These are phyloP conservation scores for Gossypium anomalum DNA, from an alignment of 345 rosid genomes.

Conservation along the genomic window DNA sequence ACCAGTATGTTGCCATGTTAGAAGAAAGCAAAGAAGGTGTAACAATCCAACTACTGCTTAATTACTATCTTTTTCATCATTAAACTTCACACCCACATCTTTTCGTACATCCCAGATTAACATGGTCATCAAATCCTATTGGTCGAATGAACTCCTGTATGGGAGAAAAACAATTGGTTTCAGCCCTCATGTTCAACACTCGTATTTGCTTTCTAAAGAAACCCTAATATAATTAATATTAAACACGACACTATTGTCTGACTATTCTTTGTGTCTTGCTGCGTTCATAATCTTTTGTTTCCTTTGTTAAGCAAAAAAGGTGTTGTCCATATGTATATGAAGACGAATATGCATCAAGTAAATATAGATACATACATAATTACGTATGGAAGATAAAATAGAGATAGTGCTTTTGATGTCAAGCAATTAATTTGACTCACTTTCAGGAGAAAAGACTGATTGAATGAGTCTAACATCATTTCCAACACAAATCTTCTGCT, in stretches of 20 bases:
- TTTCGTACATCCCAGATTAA: not conserved
- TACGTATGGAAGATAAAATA: not conserved
- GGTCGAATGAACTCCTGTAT: not conserved
- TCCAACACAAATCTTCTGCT: not conserved
- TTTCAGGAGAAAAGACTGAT: slow-evolving; percentile 8
- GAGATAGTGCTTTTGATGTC: not conserved
- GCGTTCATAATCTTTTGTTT: not conserved
- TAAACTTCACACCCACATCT: not conserved
- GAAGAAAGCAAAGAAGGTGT: not conserved
- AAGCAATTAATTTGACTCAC: not conserved
- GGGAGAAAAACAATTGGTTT: too few relatives aligned
- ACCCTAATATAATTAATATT: too few relatives aligned
- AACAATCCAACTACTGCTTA: not conserved
- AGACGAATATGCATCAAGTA: not conserved
- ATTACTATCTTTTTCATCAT: not conserved
- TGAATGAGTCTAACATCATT: not conserved
- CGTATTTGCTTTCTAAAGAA: too few relatives aligned
- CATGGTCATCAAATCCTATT: not conserved
- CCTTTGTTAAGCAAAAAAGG: not conserved
- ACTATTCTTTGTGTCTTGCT: not conserved
- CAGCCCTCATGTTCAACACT: too few relatives aligned
- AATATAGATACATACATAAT: not conserved
- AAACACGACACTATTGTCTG: not conserved
- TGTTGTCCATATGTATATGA: not conserved
- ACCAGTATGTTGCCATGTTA: too few relatives aligned